Percentiles rank a stretch among this genome's conserved stretches.
Conservation (phyloP, 805 yeast species). For the Ogataea methanolica region DNA sequence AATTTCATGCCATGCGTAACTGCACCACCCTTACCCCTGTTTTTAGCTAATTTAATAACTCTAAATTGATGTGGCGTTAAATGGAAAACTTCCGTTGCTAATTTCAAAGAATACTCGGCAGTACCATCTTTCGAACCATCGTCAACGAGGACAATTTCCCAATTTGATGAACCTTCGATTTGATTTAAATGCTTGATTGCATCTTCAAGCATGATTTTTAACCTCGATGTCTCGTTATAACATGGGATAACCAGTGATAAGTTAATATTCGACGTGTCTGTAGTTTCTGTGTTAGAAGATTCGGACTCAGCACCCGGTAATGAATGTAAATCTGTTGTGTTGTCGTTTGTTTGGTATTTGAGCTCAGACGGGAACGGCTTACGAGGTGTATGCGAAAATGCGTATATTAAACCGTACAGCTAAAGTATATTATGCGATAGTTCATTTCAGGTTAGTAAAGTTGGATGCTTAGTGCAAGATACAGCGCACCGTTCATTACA, state of each 20-base stretch:
- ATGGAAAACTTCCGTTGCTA: slow-evolving; percentile 46
- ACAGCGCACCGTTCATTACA: too few relatives aligned
- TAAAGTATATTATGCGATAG: slow-evolving; percentile 3
- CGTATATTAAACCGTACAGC: slow-evolving; percentile 37
- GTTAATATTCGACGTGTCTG: slow-evolving; percentile 30
- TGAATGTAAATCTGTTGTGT: slow-evolving; percentile 23
- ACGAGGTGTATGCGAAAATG: slow-evolving; percentile 64
- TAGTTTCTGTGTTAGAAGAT: slow-evolving; percentile 24
- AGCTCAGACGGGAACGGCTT: slow-evolving; percentile 48
- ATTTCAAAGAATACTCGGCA: slow-evolving; percentile 60
- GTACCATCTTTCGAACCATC: slow-evolving; percentile 90
- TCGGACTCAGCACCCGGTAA: slow-evolving; percentile 31
- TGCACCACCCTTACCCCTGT: slow-evolving; percentile 96
- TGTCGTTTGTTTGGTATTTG: slow-evolving; percentile 46
- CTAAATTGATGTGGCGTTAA: slow-evolving; percentile 57
- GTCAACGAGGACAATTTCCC: slow-evolving; percentile 82
- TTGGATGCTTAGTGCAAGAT: too few relatives aligned
- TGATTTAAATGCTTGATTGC: slow-evolving; percentile 49
- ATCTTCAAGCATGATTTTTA: slow-evolving; percentile 69
- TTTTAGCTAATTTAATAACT: slow-evolving; percentile 63
- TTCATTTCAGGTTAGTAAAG: too few relatives aligned
- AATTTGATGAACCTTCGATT: slow-evolving; percentile 31
- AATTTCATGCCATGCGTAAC: slow-evolving; percentile 88
- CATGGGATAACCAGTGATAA: slow-evolving; percentile 90
- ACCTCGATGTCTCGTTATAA: slow-evolving; percentile 76